phyloP scores from a whole-genome alignment of 2,329 filamentous ascomycete genomes.

The Aspergillus fijiensis region DNA sequence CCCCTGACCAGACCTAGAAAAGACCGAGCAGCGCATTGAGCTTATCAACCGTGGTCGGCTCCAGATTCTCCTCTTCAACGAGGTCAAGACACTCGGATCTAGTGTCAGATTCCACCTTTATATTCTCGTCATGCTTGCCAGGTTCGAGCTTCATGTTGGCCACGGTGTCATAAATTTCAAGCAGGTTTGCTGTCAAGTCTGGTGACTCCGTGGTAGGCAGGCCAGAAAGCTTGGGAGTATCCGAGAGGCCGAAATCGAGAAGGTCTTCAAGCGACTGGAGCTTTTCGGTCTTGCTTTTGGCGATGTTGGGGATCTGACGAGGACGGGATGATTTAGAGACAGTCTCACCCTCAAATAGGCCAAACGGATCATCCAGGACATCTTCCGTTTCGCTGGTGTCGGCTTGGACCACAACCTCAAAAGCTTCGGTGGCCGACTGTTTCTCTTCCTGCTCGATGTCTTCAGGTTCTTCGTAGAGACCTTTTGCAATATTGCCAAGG shows the following conservation, averaged over 20 bases:
- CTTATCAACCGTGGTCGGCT: constrained; percentile 28
- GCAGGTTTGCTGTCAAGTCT: constrained; percentile 1
- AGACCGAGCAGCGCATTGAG: constrained; percentile 22
- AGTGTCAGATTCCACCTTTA: background rate
- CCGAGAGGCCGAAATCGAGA: constrained; percentile 21
- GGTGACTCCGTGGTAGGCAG: background rate
- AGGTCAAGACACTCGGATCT: constrained; percentile 15
- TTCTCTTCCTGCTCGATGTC: background rate
- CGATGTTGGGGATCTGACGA: background rate
- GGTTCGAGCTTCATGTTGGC: background rate
- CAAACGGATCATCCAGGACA: constrained; percentile 16
- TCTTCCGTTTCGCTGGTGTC: background rate
- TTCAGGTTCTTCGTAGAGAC: constrained; percentile 29
- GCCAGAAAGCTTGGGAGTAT: background rate
- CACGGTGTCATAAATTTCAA: constrained; percentile 17
- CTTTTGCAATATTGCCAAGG: constrained; percentile 66
- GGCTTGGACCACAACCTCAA: background rate
- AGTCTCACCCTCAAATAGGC: constrained; percentile 12
- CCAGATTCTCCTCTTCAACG: constrained; percentile 24
- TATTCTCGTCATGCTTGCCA: background rate
- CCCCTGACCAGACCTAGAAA: background rate
- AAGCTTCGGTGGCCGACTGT: background rate
- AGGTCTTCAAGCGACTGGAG: constrained; percentile 21
- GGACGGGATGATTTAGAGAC: background rate
- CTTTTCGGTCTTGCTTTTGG: background rate